These are phyloP conservation scores for Myxozyma melibiosi DNA, from an alignment of 805 yeast genomes.

Conservation along the genomic window DNA sequence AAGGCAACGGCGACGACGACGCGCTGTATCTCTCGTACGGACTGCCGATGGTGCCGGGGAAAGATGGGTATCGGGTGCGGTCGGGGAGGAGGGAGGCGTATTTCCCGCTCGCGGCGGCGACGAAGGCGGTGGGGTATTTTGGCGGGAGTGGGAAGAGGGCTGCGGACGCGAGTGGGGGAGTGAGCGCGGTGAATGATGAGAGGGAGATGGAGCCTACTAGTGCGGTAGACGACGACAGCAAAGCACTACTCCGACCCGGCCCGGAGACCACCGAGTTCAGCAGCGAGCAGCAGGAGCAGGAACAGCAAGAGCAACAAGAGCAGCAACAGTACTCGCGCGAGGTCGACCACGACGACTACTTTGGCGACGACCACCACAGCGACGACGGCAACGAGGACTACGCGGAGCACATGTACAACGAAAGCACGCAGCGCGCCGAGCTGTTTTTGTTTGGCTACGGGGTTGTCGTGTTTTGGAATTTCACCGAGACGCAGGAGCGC, in stretches of 20 bases:
- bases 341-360: slow-evolving; percentile 8
- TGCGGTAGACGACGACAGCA: slow-evolving; percentile 3
- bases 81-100: slow-evolving; percentile 42
- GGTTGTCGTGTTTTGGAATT: slow-evolving; percentile 97
- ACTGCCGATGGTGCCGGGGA: slow-evolving; percentile 71
- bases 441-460: slow-evolving; percentile 90
- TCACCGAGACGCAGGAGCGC: slow-evolving; percentile 88
- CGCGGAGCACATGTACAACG: neutral
- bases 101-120: slow-evolving; percentile 10
- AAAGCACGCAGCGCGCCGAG: slow-evolving; percentile 56
- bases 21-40: slow-evolving; percentile 90
- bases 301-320: slow-evolving; percentile 52
- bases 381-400: slow-evolving; percentile 8
- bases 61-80: slow-evolving; percentile 63
- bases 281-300: no score
- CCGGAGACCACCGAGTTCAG: neutral
- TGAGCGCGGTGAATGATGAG: neutral
- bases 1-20: slow-evolving; percentile 56
- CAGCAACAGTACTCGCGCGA: slow-evolving; percentile 18
- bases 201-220: neutral
- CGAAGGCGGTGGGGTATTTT: slow-evolving; percentile 8
- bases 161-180: neutral
- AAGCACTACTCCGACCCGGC: no score
- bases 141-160: neutral
- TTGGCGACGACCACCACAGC: slow-evolving; percentile 11